Evolutionary conservation across 176 grass and related monocot species (phyloP), one percentile per base, ranked within the genome.

Genomic region (Pontederia crassipes): DNA sequence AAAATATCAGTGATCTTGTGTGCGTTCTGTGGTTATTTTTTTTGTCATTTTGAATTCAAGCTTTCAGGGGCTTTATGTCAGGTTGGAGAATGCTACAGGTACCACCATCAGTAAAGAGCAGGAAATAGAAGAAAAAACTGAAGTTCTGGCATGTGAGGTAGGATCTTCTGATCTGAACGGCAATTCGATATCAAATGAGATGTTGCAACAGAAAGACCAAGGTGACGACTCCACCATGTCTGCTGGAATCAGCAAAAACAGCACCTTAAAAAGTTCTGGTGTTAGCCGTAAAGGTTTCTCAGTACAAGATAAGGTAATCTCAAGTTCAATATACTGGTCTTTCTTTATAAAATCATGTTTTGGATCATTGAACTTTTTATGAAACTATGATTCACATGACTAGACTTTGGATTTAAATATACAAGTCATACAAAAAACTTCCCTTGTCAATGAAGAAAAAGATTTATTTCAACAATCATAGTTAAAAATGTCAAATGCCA

Each of bases 241-340:
- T 4, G 71, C 74, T 58, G n/a, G 81, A 69, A 52, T 49, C 10
- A 73, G 28, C 49, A 67, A 83, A 54, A 59, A 54, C 27, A 69
- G 58, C 49, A 85, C 75, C 53, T 74, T 88, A 74, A 91, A 65
- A 29, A 81, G 56, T 61, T 70, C 78, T 57, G 78, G 69, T 8
- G 64, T 64, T 9, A 88, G 81, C 64, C 93, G 81, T 65, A 97
- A 97, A 85, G 87, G 87, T 32, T 97, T 97, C 82, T 88, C 87
- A 2, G 81, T 97, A 65, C 93, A 97, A 83, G 93, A 97, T 76
- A 97, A 97, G 93, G 93, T 92, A 80, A 70, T 66, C 49, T 10
- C 32, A 4, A 7, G 32, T 40, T 24, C 20, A 24, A 24, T 24
- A 24, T 24, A 24, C 20, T 24, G 20, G 20, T 24, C 20, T 24